Evolutionary conservation across 2,329 filamentous ascomycete genomes (phyloP), one percentile per base, ranked within the genome.

Genomic region (Penicillium sp.): DNA sequence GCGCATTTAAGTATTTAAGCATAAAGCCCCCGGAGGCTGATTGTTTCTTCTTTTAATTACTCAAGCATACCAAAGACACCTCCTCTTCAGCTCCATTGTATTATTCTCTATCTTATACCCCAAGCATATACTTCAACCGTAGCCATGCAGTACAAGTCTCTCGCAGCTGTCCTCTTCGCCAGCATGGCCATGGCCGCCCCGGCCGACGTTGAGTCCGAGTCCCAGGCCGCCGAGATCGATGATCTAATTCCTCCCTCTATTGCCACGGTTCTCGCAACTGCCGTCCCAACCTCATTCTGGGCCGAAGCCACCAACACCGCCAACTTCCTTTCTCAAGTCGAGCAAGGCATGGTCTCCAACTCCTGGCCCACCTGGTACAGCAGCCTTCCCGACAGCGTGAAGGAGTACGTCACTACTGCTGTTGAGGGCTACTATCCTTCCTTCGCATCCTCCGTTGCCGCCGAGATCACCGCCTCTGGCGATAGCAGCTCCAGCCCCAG

Each of bases 341-440:
- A 56, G 40, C 46, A 55, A 20, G 49, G 57, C 11, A 42, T 63
- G 10, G 39, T 54, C 3, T 32, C 56, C 2, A 57, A 59, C 32
- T 37, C 50, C 26, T 64, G 54, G 45, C 63, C 63, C 2, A 57
- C 47, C 6, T 65, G 63, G 63, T 59, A 58, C 38, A 61, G 34
- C 55, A 55, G 42, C 13, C 39, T 65, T 1, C 61, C 63, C 13
- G 55, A 59, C 2, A 53, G 46, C 14, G 60, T 59, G 10, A 56
- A 59, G 46, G 48, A 43, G 14, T 64, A 52, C 20, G 51, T 53
- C 18, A 59, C 62, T 8, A 49, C 62, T 2, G 60, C 58, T 16
- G 51, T 57, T 16, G 18, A 39, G 13, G 54, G 31, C 0, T 45
- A 59, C 24, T 51, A 53, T 31, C 56, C 56, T n/a, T 53, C 52